Evolutionary conservation across 164 flowering plant genomes (phyloP).

Genomic region (Buxus sempervirens): DNA sequence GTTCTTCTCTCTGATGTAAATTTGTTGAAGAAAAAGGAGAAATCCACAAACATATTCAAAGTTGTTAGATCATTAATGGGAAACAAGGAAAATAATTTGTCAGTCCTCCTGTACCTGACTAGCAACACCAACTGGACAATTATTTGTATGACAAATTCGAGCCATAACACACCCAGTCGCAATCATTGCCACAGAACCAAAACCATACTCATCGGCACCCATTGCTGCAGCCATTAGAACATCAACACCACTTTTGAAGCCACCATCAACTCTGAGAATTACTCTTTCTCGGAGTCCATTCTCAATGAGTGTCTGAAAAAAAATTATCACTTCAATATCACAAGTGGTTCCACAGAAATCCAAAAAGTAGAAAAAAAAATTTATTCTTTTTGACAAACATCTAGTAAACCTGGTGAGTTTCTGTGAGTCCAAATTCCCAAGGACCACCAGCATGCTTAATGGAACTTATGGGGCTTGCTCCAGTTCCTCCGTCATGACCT

Average conservation of each 20-base stretch:
- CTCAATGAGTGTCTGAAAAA: conserved; percentile 70
- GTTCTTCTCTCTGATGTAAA: conserved; percentile 74
- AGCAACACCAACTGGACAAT: conserved; percentile 99
- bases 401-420: conserved; percentile 81
- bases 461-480: conserved; percentile 95
- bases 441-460: conserved; percentile 99
- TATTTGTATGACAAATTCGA: conserved; percentile 98
- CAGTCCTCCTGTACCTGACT: conserved; percentile 69
- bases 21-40: not conserved
- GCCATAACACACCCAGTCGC: conserved; percentile 99
- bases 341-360: not conserved
- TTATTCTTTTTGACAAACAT: not conserved
- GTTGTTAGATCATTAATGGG: not conserved
- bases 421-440: conserved; percentile 99
- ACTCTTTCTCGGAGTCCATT: conserved; percentile 99
- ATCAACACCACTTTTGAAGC: conserved; percentile 96
- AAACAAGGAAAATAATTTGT: not conserved
- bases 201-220: conserved; percentile 99
- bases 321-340: conserved; percentile 9
- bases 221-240: conserved; percentile 94
- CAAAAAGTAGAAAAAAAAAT: not conserved
- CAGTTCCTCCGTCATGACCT: conserved; percentile 99
- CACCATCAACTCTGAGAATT: conserved; percentile 94
- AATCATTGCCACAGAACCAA: conserved; percentile 98
- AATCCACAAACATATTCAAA: not conserved